Evolutionary conservation across 2,329 filamentous ascomycete genomes (phyloP).

Genomic region (Sporothrix curviconia): DNA sequence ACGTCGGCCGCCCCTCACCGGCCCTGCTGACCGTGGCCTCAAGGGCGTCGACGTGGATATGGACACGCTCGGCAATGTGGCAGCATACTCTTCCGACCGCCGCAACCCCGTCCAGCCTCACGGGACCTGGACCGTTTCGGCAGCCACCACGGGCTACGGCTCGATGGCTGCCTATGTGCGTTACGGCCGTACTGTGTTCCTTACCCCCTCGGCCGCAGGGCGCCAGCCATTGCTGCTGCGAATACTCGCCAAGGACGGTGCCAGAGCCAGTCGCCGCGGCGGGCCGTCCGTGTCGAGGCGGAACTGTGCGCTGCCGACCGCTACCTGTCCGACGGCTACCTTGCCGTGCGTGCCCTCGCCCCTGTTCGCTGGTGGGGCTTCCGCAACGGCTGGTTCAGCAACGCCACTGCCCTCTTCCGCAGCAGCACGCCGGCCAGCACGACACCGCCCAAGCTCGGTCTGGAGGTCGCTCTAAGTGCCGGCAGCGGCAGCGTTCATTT

Average conservation of each 20-base stretch:
- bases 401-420: conserved; percentile 8
- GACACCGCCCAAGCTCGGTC: conserved; percentile 35
- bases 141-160: conserved; percentile 25
- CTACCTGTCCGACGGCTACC: conserved; percentile 28
- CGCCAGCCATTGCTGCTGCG: not conserved
- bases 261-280: conserved; percentile 4
- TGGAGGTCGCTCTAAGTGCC: conserved; percentile 37
- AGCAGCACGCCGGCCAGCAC: conserved; percentile 12
- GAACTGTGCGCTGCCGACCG: conserved; percentile 36
- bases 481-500: conserved; percentile 34
- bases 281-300: conserved; percentile 33
- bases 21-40: conserved; percentile 29
- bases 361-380: conserved; percentile 30
- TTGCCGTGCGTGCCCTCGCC: conserved; percentile 38
- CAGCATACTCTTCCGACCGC: not conserved
- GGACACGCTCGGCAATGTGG: conserved; percentile 14
- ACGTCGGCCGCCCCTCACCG: conserved; percentile 28
- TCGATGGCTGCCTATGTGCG: conserved; percentile 32
- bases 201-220: conserved; percentile 20
- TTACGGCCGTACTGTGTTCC: conserved; percentile 30
- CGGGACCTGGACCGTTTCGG: conserved; percentile 36
- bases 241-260: not conserved
- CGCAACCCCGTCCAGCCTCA: not conserved
- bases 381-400: conserved; percentile 14
- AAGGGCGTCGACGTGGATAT: conserved; percentile 33